A percentile compares a stretch with the other conserved stretches of the same genome.
Evolutionary conservation across 495 filamentous ascomycete genomes (phyloP).

Genomic region (Tuber aestivum): DNA sequence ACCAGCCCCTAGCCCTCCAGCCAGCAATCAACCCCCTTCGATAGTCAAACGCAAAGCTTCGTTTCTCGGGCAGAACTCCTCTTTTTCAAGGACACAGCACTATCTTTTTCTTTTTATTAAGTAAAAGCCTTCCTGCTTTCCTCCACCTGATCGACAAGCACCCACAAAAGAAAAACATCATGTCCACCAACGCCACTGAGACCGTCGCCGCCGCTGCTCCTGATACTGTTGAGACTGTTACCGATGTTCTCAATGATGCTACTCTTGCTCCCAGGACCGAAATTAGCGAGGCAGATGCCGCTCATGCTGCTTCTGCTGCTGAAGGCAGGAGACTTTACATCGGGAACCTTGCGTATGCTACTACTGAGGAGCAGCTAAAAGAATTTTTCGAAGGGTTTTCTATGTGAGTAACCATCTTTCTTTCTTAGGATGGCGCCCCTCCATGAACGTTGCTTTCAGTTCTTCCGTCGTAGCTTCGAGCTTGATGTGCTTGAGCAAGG

Average conservation of each 20-base stretch:
- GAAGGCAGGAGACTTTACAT: conserved; percentile 99
- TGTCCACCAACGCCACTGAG: conserved; percentile 55
- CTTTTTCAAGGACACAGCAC: conserved; percentile 29
- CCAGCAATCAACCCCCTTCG: conserved; percentile 3
- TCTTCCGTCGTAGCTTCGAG: not conserved
- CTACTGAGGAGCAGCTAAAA: conserved; percentile 98
- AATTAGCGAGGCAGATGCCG: conserved; percentile 51
- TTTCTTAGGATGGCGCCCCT: not conserved
- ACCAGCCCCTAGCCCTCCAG: conserved; percentile 1
- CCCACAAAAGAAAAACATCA: conserved; percentile 45
- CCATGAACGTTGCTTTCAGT: conserved; percentile 6
- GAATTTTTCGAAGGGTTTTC: conserved; percentile 97
- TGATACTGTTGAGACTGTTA: conserved; percentile 64
- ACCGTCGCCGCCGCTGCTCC: conserved; percentile 50
- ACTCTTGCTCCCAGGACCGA: conserved; percentile 55
- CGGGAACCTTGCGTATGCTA: conserved; percentile 99
- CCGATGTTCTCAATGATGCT: conserved; percentile 74
- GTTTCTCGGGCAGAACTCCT: conserved; percentile 41
- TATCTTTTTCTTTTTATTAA: conserved; percentile 26
- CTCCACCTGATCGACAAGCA: conserved; percentile 11
- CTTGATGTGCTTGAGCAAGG: not conserved
- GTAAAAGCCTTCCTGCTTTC: conserved; percentile 3
- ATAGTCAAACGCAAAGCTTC: conserved; percentile 37
- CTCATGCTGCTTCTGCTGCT: conserved; percentile 90
- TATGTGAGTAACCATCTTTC: conserved; percentile 64